Conservation (phyloP, 164 flowering plant species). For the Buxus sempervirens region DNA sequence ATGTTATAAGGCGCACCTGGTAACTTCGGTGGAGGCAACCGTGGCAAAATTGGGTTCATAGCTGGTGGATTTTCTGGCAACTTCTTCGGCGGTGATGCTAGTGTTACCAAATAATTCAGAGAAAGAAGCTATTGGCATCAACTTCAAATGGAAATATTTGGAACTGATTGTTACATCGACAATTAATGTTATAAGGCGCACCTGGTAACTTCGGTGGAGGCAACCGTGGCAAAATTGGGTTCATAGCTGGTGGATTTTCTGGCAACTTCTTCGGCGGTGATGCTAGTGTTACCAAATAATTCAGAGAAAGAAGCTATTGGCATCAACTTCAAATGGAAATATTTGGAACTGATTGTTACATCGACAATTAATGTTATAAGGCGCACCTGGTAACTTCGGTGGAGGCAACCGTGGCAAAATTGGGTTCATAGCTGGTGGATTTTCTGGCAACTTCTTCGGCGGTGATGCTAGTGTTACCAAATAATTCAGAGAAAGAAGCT, state of each 20-base stretch:
- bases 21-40: slow-evolving; percentile 20
- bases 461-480: slow-evolving; percentile 27
- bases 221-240: slow-evolving; percentile 19
- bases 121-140: slow-evolving; percentile 1
- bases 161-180: neutral
- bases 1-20: slow-evolving; percentile 26
- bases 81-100: slow-evolving; percentile 19
- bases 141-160: neutral
- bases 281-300: slow-evolving; percentile 24
- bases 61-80: slow-evolving; percentile 20
- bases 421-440: slow-evolving; percentile 25
- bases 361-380: neutral
- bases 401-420: slow-evolving; percentile 23
- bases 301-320: neutral
- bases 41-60: slow-evolving; percentile 20
- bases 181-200: slow-evolving; percentile 10
- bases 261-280: slow-evolving; percentile 20
- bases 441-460: slow-evolving; percentile 13
- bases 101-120: slow-evolving; percentile 20
- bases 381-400: slow-evolving; percentile 26
- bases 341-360: neutral
- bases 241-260: slow-evolving; percentile 19
- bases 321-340: neutral
- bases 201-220: slow-evolving; percentile 30
- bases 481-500: neutral